phyloP scores from a whole-genome alignment of 1,139 yeast genomes.

The Arxiozyma heterogenica region DNA sequence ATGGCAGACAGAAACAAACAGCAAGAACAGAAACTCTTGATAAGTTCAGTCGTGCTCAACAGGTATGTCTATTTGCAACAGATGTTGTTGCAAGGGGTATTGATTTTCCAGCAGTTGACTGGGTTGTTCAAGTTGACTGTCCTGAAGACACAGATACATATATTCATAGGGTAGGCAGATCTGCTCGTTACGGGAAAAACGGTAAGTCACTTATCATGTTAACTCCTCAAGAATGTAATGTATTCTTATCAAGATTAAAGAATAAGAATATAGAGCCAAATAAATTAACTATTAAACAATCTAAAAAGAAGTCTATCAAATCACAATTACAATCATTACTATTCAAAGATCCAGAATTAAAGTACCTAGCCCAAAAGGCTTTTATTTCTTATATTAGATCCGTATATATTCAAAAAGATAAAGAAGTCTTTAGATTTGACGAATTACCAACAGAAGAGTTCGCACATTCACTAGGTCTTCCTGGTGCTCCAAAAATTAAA shows the following conservation, averaged over 20 bases:
- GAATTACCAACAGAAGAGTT: conserved; percentile 71
- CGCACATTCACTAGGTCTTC: conserved; percentile 84
- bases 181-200: conserved; percentile 84
- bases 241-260: conserved; percentile 57
- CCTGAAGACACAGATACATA: conserved; percentile 96
- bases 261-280: conserved; percentile 60
- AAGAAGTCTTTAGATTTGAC: conserved; percentile 70
- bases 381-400: conserved; percentile 85
- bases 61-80: conserved; percentile 87
- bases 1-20: conserved; percentile 92
- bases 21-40: conserved; percentile 83
- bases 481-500: conserved; percentile 92
- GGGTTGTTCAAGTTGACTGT: conserved; percentile 94
- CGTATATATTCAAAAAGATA: conserved; percentile 77
- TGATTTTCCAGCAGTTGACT: conserved; percentile 94
- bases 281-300: conserved; percentile 63
- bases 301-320: conserved; percentile 69
- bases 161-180: conserved; percentile 93
- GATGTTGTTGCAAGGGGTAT: conserved; percentile 97
- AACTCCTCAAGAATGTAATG: conserved; percentile 75
- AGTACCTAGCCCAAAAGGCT: conserved; percentile 91
- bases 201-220: conserved; percentile 83
- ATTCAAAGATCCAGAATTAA: conserved; percentile 84
- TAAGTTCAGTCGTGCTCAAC: conserved; percentile 77
- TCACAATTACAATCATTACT: conserved; percentile 83